These are phyloP conservation scores for Straminergon stramineum DNA, from an alignment of 225 moss, liverwort and hornwort genomes.

Conservation along the genomic window DNA sequence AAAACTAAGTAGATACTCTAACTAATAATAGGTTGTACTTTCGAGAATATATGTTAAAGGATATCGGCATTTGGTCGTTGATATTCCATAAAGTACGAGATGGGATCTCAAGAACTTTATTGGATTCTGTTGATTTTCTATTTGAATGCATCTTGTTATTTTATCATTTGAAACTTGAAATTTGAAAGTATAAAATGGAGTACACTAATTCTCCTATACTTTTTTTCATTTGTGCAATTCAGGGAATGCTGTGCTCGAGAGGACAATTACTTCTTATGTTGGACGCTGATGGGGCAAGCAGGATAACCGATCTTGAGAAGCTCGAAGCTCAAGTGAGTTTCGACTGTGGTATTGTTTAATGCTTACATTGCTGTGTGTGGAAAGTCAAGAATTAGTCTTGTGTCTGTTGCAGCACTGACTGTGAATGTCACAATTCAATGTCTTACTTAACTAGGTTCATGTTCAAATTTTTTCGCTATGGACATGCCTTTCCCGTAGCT, in stretches of 20 bases:
- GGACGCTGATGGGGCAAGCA: slow-evolving; percentile 95
- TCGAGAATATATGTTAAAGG: background rate
- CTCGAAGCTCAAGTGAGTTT: slow-evolving; percentile 63
- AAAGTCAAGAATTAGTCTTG: background rate
- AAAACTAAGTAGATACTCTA: background rate
- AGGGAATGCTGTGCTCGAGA: slow-evolving; percentile 88
- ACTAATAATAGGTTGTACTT: background rate
- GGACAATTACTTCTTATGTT: slow-evolving; percentile 88
- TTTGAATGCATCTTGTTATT: background rate
- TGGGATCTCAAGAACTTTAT: background rate
- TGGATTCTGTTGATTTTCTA: background rate
- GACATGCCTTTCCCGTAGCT: background rate
- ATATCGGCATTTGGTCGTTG: background rate
- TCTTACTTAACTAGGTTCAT: background rate
- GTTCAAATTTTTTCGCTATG: background rate
- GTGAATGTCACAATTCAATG: background rate
- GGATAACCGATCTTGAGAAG: slow-evolving; percentile 75
- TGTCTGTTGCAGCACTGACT: background rate
- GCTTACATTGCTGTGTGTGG: background rate
- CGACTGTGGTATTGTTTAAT: background rate
- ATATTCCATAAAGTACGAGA: background rate
- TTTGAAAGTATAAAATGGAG: background rate
- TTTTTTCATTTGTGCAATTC: background rate
- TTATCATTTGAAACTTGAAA: background rate
- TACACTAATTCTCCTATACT: background rate